phyloP scores from a whole-genome alignment of 2,329 filamentous ascomycete species.

The Arachnomyces sp. region DNA sequence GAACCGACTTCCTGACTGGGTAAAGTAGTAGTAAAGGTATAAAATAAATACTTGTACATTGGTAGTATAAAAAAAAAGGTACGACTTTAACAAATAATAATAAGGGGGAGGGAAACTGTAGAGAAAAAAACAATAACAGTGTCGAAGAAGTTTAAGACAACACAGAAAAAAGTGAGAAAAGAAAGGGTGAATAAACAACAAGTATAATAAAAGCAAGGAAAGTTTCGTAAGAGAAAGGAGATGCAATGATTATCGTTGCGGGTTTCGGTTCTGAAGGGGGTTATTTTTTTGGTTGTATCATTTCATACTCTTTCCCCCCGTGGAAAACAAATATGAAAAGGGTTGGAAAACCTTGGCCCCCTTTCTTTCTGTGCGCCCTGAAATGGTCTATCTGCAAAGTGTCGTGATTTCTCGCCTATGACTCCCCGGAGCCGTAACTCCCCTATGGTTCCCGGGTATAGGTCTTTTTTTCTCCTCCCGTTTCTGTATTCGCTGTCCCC shows the following conservation, averaged over 20 bases:
- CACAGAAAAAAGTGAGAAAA: conserved; percentile 7
- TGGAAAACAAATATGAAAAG: background rate
- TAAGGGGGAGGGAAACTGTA: conserved; percentile 2
- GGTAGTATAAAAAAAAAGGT: no score
- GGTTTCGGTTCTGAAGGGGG: no score
- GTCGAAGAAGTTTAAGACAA: background rate
- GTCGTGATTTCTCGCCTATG: no score
- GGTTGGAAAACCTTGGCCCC: background rate
- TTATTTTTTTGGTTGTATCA: no score
- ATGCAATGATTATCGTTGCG: no score
- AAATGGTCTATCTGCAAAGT: no score
- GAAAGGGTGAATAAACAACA: conserved; percentile 7
- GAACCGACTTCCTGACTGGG: no score
- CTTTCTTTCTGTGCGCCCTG: background rate
- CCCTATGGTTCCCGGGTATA: no score
- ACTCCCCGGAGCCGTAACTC: no score
- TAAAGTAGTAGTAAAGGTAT: no score
- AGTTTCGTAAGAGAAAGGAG: background rate
- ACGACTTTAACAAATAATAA: conserved; percentile 6
- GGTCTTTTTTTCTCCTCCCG: background rate
- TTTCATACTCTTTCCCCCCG: no score
- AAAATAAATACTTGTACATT: no score
- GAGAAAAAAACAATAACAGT: conserved; percentile 3
- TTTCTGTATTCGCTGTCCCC: background rate
- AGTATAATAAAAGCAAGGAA: conserved; percentile 3